Evolutionary conservation across 345 rosid species (phyloP), one percentile per base, ranked within the genome.

Genomic region (Excoecaria agallocha): DNA sequence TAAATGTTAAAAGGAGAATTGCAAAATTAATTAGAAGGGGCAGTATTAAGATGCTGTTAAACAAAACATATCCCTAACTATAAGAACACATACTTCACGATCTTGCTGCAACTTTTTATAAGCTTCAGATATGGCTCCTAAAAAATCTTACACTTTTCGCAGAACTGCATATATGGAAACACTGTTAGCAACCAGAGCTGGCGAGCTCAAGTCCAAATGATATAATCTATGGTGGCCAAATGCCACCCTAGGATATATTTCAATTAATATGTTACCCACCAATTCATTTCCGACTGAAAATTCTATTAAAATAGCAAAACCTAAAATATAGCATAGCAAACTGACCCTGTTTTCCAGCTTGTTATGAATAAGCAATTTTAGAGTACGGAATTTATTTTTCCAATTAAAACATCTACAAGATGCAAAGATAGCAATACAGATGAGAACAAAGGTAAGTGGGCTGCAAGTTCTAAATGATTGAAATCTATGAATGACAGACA

Each of bases 121-220:
- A 39, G 97, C 88, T 82, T 92, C 97, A 0, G 91, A 84, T 58
- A 94, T 82, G 22, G 87, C 68, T 69, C 93, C 97, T 2, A 94
- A 57, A 73, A 92, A 92, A 63, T 86, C 97, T 80, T 77, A 88
- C 68, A 84, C 87, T 87, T 81, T 90, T 58, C 89, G 96, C 67
- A 92, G 71, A 84, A 91, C 90, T 87, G 84, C 73, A 77, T 55
- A 41, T 51, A 68, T 19, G n/a, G 30, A 43, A 10, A 43, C 48
- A 24, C 56, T 15, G 54, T 48, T 30, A 66, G 51, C 12, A 65
- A 12, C 22, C 16, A 12, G 41, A 38, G 16, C 24, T n/a, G 25
- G n/a, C 65, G 22, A 41, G 22, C 16, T 13, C 10, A 66, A 66
- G 48, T 43, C 8, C 48, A 43, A 43, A 43, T 57, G 35, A 20